Percentiles rank a stretch among this genome's conserved stretches.
Evolutionary conservation across 2,329 filamentous ascomycete species (phyloP).

Genomic region (Colletotrichum sp.): DNA sequence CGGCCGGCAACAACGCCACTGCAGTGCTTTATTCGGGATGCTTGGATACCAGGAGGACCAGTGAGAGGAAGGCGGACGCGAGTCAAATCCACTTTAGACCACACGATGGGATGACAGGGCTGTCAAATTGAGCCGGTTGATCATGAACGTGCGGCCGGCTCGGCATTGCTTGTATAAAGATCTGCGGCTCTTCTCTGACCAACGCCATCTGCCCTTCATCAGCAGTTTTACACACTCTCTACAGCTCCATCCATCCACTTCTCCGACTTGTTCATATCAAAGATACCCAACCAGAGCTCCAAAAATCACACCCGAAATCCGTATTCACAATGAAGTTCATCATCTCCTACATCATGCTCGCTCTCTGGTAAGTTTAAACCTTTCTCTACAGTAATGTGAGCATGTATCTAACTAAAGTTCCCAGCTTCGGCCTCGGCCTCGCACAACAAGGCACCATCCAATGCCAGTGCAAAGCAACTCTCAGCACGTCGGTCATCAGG

Average conservation of each 20-base stretch:
- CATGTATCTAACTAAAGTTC: background rate
- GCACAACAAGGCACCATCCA: slow-evolving; percentile 15
- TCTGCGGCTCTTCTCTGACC: background rate
- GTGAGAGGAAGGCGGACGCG: background rate
- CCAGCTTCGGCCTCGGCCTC: background rate
- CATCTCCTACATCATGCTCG: background rate
- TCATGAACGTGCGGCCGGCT: background rate
- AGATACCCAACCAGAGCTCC: background rate
- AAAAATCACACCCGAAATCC: background rate
- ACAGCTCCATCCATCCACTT: too few species aligned
- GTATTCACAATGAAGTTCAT: background rate
- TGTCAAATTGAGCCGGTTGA: background rate
- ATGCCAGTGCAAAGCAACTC: slow-evolving; percentile 2
- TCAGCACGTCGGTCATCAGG: background rate
- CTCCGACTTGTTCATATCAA: background rate
- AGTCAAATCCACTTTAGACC: slow-evolving; percentile 2
- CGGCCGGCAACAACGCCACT: background rate
- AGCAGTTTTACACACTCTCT: background rate
- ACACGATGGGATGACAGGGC: background rate
- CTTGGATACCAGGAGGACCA: background rate
- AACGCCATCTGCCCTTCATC: background rate
- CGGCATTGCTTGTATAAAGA: background rate
- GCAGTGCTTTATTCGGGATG: background rate
- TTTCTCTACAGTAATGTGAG: background rate
- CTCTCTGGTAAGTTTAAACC: background rate